Base-by-base conservation (phyloP, 106 monocot species). In the Dendrobium catenatum region DNA sequence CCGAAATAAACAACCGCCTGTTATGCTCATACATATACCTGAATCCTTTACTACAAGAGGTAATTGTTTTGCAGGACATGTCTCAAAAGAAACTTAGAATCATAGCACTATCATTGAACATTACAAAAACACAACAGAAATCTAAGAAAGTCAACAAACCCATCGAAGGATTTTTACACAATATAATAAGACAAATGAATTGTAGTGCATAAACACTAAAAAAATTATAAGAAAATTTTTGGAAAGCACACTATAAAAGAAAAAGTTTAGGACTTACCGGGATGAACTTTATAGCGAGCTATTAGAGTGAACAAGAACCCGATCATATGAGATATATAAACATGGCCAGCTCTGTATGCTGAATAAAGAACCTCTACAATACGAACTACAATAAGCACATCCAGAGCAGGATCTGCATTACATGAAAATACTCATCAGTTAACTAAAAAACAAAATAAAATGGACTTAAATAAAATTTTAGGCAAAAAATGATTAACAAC, bases 251-350 rank as follows among this genome's bases (percentile, higher is more conserved):
- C 15, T 18, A 37, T 33, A 37, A 85, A 75, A 22, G 51, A 56
- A 31, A 46, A 37, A 26, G 26, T 7, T 55, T 64, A 70, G 54
- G 20, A 33, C 42, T 86, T 83, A 97, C 94, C 88, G 55, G 89
- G 86, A 83, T 54, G 78, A 83, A 88, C 87, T 81, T 80, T 86
- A 73, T 85, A 90, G 13, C 82, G 92, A 72, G 87, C 88, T 75
- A 97, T 75, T 87, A 94, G 26, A 55, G 88, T 89, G 72, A 87
- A 77, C 58, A 94, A 87, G 89, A 97, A 97, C 76, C 89, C 73
- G 77, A 94, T 80, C 51, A 89, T 78, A 24, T 90, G 88, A 42
- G 87, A 79, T 20, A 94, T 89, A 31, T 84, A 84, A 74, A 92
- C 54, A 76, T 75, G 90, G 46, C 90, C 92, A 72, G 84, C 85